Evolutionary conservation across 305 asterid species (phyloP).

Genomic region (Fraxinus sp.): DNA sequence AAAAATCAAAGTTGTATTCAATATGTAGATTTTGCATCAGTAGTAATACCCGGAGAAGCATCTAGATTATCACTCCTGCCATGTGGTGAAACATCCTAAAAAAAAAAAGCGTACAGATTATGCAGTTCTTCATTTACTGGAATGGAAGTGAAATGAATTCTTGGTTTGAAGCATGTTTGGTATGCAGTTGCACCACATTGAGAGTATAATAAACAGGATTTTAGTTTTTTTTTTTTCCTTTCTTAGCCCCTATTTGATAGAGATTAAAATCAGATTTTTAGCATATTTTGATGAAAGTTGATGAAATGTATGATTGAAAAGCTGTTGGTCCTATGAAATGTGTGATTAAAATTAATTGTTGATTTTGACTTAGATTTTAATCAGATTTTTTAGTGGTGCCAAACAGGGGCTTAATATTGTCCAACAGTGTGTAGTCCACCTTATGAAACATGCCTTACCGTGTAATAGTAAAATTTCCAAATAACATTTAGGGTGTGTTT

Average conservation of each 20-base stretch:
- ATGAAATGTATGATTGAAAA: no score
- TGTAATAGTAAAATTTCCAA: background rate
- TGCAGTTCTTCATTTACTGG: background rate
- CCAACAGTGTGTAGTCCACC: background rate
- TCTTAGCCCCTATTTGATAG: no score
- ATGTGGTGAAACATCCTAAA: slow-evolving; percentile 41
- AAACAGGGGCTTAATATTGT: background rate
- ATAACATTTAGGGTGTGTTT: no score
- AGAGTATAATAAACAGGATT: background rate
- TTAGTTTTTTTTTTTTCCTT: background rate
- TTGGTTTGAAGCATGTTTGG: background rate
- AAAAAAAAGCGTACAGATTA: background rate
- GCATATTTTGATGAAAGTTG: no score
- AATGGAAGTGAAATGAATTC: background rate
- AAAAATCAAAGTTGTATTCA: background rate
- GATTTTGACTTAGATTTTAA: no score
- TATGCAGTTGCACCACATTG: background rate
- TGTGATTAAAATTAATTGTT: no score
- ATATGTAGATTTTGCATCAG: slow-evolving; percentile 14
- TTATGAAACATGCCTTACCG: background rate
- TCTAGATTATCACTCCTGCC: slow-evolving; percentile 20
- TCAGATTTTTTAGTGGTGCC: no score
- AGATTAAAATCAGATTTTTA: no score
- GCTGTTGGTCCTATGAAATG: no score
- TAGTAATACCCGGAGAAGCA: slow-evolving; percentile 19